phyloP scores from a whole-genome alignment of 345 rosid species.

The Mercurialis annua region DNA sequence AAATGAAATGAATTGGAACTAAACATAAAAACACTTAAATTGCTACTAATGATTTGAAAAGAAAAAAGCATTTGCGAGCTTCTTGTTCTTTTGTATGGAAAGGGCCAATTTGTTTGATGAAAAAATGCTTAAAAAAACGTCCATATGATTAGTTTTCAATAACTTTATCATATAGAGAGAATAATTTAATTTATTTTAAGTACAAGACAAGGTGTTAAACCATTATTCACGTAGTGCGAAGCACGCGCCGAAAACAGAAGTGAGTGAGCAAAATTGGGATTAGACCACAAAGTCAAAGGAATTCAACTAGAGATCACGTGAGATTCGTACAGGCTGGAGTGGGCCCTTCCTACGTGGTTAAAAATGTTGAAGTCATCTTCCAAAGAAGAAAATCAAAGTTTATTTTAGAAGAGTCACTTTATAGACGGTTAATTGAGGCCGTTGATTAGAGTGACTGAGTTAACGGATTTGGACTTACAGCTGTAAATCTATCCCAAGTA shows the following conservation, averaged over 20 bases:
- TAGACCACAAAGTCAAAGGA: slow-evolving; percentile 31
- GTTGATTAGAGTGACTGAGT: slow-evolving; percentile 30
- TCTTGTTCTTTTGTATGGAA: no score
- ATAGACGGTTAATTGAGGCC: slow-evolving; percentile 26
- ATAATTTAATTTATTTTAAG: no score
- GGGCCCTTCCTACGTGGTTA: slow-evolving; percentile 48
- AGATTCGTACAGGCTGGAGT: slow-evolving; percentile 60
- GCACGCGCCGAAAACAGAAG: slow-evolving; percentile 23
- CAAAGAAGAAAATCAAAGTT: background rate
- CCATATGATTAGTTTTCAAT: no score
- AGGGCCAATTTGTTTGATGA: no score
- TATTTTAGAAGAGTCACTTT: slow-evolving; percentile 10
- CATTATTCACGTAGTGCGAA: slow-evolving; percentile 3
- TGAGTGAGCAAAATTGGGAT: background rate
- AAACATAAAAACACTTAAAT: no score
- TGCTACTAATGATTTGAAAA: no score
- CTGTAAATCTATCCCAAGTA: slow-evolving; percentile 33
- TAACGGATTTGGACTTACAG: slow-evolving; percentile 39
- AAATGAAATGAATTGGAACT: no score
- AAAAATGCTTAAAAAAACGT: no score
- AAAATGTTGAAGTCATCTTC: slow-evolving; percentile 32
- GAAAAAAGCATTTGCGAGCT: no score
- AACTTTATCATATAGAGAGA: no score
- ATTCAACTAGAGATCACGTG: slow-evolving; percentile 50
- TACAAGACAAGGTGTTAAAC: no score